These are phyloP conservation scores for Pseudocercospora vitis DNA, from an alignment of 2,329 filamentous ascomycete species.

Conservation along the genomic window DNA sequence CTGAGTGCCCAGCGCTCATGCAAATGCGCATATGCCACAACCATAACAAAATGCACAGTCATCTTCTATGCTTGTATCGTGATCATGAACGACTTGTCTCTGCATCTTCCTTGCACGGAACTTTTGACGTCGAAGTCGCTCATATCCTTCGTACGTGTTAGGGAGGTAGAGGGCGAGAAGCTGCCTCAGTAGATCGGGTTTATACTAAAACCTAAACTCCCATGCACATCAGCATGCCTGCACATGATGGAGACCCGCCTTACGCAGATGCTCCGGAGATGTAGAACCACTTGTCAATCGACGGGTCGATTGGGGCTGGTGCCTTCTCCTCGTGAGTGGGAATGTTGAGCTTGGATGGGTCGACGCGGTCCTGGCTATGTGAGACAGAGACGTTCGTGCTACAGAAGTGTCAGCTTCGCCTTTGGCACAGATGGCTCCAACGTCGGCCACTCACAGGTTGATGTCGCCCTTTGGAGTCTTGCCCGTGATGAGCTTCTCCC, in stretches of 20 bases:
- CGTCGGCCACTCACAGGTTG: constrained; percentile 66
- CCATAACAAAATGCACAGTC: neutral
- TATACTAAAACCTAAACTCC: neutral
- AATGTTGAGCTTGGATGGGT: constrained; percentile 70
- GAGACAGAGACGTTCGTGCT: constrained; percentile 79
- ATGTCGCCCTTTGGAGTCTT: constrained; percentile 77
- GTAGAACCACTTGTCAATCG: constrained; percentile 99
- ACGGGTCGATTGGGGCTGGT: constrained; percentile 87
- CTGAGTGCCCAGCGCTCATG: constrained; percentile 2
- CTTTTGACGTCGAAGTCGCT: neutral
- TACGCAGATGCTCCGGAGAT: constrained; percentile 79
- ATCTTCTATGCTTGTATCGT: constrained; percentile 6
- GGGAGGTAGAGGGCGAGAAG: neutral
- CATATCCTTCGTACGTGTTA: neutral
- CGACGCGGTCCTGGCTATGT: constrained; percentile 71
- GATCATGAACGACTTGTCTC: neutral
- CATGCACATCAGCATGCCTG: constrained; percentile 12
- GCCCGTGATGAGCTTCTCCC: constrained; percentile 93
- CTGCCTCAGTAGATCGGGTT: neutral
- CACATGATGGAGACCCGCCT: constrained; percentile 15
- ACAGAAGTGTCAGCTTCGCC: constrained; percentile 6
- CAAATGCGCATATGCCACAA: no score
- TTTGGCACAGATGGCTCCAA: neutral
- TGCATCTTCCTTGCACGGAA: neutral
- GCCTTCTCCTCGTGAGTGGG: constrained; percentile 75